Percentiles rank a stretch among this genome's conserved stretches.
These are phyloP conservation scores for Epichloe coenophiala DNA, from an alignment of 2,329 filamentous ascomycete species.

Conservation along the genomic window DNA sequence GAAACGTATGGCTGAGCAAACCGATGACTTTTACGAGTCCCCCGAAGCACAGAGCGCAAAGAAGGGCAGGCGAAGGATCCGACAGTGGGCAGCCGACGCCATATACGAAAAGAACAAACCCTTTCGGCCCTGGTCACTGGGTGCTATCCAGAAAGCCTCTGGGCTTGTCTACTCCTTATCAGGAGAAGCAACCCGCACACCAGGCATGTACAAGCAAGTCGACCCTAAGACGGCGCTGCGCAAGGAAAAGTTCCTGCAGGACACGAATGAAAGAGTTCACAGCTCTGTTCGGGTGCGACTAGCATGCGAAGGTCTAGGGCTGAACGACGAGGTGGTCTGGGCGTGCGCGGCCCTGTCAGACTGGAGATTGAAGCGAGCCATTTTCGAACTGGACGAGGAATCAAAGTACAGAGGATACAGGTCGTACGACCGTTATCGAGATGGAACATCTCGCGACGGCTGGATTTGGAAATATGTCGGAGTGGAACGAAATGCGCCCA, in stretches of 20 bases:
- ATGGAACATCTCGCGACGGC: slow-evolving; percentile 12
- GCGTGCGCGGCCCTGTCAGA: slow-evolving; percentile 28
- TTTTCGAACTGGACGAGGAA: neutral
- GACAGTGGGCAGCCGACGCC: slow-evolving; percentile 32
- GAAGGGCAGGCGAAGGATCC: slow-evolving; percentile 4
- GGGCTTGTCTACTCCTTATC: slow-evolving; percentile 30
- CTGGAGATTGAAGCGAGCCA: slow-evolving; percentile 29
- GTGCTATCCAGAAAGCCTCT: slow-evolving; percentile 25
- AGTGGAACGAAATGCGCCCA: slow-evolving; percentile 25
- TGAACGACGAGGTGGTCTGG: slow-evolving; percentile 36
- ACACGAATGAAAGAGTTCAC: slow-evolving; percentile 43
- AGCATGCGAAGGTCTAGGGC: slow-evolving; percentile 33
- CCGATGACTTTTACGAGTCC: slow-evolving; percentile 18
- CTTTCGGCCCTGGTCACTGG: slow-evolving; percentile 34
- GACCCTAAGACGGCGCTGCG: slow-evolving; percentile 25
- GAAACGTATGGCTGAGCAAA: slow-evolving; percentile 26
- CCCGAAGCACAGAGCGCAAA: slow-evolving; percentile 4
- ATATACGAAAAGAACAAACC: slow-evolving; percentile 35
- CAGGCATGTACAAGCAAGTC: slow-evolving; percentile 33
- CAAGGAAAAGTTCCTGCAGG: slow-evolving; percentile 27
- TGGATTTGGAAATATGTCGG: slow-evolving; percentile 45
- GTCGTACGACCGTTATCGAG: slow-evolving; percentile 12
- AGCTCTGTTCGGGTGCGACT: slow-evolving; percentile 40
- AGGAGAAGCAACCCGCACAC: slow-evolving; percentile 29
- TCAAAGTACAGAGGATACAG: slow-evolving; percentile 8